These are phyloP conservation scores for Lentinula edodes DNA, from an alignment of 768 basidiomycete species.

Conservation along the genomic window DNA sequence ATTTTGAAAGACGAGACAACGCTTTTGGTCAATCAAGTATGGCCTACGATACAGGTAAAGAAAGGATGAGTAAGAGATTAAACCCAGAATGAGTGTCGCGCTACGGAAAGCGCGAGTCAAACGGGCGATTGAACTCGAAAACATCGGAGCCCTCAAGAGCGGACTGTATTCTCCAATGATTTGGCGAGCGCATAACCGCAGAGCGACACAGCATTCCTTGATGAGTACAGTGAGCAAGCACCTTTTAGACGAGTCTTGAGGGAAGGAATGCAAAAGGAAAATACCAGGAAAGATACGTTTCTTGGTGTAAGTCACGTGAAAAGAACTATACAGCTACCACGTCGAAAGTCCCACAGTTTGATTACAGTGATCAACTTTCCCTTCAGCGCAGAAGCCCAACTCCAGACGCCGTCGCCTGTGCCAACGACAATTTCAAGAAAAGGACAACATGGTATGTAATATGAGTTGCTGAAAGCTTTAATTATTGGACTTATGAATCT, in stretches of 20 bases:
- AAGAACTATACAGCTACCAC: slow-evolving; percentile 3
- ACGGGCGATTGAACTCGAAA: slow-evolving; percentile 23
- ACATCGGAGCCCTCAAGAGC: slow-evolving; percentile 12
- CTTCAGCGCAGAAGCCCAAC: too few relatives aligned
- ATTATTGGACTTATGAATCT: not conserved
- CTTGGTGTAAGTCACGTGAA: not conserved
- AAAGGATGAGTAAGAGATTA: not conserved
- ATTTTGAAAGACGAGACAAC: slow-evolving; percentile 37
- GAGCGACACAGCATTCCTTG: not conserved
- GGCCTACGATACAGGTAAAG: slow-evolving; percentile 12
- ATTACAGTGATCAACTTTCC: not conserved
- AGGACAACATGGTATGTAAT: slow-evolving; percentile 14
- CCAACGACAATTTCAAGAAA: slow-evolving; percentile 6
- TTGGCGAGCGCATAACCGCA: slow-evolving; percentile 1
- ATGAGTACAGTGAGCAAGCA: slow-evolving; percentile 5
- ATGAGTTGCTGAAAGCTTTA: not conserved
- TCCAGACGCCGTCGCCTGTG: not conserved
- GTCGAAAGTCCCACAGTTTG: not conserved
- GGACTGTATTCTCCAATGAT: slow-evolving; percentile 7
- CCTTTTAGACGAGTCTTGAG: slow-evolving; percentile 9
- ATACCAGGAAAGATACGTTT: not conserved
- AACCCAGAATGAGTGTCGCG: slow-evolving; percentile 83
- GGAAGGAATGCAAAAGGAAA: not conserved
- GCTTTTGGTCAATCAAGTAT: slow-evolving; percentile 23
- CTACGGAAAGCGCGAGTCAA: slow-evolving; percentile 81